phyloP scores from a whole-genome alignment of 768 basidiomycete genomes.

The Leucosporidium yakuticum region DNA sequence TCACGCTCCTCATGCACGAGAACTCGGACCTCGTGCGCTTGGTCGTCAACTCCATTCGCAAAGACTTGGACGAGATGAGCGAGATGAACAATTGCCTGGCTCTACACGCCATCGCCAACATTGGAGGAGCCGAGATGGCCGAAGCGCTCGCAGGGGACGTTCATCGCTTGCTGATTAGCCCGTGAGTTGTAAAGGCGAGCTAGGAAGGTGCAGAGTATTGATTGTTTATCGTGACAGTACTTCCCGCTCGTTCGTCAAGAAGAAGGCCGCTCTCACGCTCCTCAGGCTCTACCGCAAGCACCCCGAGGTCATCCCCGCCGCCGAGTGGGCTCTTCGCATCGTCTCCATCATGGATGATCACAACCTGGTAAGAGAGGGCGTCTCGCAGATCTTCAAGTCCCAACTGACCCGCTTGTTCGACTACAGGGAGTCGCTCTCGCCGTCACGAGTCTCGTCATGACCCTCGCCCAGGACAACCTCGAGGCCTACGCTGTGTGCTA shows the following conservation, averaged over 20 bases:
- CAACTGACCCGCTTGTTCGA: too few species aligned
- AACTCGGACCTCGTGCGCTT: conserved; percentile 93
- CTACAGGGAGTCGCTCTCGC: conserved; percentile 88
- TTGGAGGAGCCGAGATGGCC: conserved; percentile 97
- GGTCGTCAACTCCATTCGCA: conserved; percentile 96
- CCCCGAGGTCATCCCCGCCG: conserved; percentile 83
- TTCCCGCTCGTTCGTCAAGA: conserved; percentile 90
- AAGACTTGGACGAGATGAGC: conserved; percentile 88
- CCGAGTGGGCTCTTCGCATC: conserved; percentile 92
- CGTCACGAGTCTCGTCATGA: conserved; percentile 86
- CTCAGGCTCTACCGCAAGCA: conserved; percentile 92
- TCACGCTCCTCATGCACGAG: conserved; percentile 96
- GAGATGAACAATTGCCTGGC: conserved; percentile 95
- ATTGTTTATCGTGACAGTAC: conserved; percentile 53
- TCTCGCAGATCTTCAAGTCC: neutral
- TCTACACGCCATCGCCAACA: conserved; percentile 94
- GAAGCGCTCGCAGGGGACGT: conserved; percentile 90
- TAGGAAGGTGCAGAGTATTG: neutral
- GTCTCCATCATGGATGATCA: conserved; percentile 92
- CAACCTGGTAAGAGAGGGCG: conserved; percentile 57
- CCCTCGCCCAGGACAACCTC: conserved; percentile 86
- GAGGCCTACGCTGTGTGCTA: conserved; percentile 88
- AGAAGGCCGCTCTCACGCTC: conserved; percentile 92
- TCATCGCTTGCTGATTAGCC: conserved; percentile 86
- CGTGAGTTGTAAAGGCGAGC: conserved; percentile 52